phyloP scores from a whole-genome alignment of 2,329 filamentous ascomycete genomes.

The Fusarium tanahbumbuense region DNA sequence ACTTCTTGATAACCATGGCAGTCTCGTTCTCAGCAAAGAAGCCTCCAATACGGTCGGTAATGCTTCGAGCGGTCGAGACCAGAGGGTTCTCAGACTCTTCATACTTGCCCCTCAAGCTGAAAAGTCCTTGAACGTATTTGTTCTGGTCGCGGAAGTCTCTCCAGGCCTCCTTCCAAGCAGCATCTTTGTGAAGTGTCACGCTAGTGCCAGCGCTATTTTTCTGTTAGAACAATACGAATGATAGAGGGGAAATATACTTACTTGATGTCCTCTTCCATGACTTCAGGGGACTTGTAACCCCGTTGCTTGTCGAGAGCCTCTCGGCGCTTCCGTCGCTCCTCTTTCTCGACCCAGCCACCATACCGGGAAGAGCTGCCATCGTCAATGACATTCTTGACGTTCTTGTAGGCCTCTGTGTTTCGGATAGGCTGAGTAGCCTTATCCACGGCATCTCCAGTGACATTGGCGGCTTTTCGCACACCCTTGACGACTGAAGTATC shows the following conservation, averaged over 20 bases:
- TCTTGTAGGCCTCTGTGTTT: constrained; percentile 94
- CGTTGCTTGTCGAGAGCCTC: constrained; percentile 76
- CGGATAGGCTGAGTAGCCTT: constrained; percentile 95
- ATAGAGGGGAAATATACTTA: constrained; percentile 63
- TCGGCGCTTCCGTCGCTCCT: constrained; percentile 85
- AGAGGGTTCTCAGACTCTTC: constrained; percentile 98
- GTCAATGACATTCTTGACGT: constrained; percentile 94
- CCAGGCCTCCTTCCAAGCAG: constrained; percentile 99
- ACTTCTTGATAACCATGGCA: constrained; percentile 96
- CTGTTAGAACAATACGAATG: constrained; percentile 46
- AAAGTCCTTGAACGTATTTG: constrained; percentile 87
- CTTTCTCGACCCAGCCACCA: constrained; percentile 96
- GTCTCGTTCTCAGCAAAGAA: constrained; percentile 99
- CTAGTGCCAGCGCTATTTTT: constrained; percentile 85
- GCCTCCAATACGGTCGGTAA: constrained; percentile 90
- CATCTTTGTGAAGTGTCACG: constrained; percentile 94
- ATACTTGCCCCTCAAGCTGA: constrained; percentile 86
- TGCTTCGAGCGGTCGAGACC: constrained; percentile 90
- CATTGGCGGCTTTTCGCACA: constrained; percentile 84
- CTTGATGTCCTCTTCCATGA: constrained; percentile 86
- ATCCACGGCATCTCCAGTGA: constrained; percentile 87
- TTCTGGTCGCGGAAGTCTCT: constrained; percentile 91
- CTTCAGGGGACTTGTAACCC: constrained; percentile 62
- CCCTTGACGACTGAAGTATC: constrained; percentile 94
- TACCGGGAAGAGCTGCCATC: constrained; percentile 97